Evolutionary conservation across 208 protist genomes (phyloP), one percentile per base, ranked within the genome.

Genomic region (Crithidia expoeki): DNA sequence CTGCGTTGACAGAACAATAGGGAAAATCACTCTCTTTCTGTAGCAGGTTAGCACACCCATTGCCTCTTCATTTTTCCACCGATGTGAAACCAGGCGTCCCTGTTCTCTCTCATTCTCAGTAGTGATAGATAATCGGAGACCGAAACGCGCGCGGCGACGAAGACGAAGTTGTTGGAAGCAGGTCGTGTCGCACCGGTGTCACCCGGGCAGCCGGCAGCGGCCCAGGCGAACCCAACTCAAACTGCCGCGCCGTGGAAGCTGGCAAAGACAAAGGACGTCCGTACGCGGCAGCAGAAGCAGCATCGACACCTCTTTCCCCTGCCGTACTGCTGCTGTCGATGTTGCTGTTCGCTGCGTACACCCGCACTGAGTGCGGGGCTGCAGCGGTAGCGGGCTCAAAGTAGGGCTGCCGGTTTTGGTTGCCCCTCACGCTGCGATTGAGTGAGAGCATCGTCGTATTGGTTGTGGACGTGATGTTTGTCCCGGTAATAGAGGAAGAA

Each of bases 91-190:
- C 6, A 12, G 10, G 36, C 50, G 32, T 17, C n/a, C 33, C 34
- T 19, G 23, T 17, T 46, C 33, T 12, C 38, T 11, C 40, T 58
- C 52, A 3, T 6, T 12, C n/a, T 21, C 28, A 32, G 51, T 32
- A 56, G 19, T 42, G 53, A 32, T 66, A 74, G 9, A 74, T 68
- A 42, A 74, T 74, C 0, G 68, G 59, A 27, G 68, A 74, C 32
- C 21, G 59, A 14, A 68, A 68, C 9, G 21, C 5, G 23, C 23
- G 34, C 19, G 50, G 60, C 21, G 50, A 16, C 21, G 56, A 32
- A 3, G 51, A 44, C 4, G 60, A 27, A 27, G 52, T 28, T 2
- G 28, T 27, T 7, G 60, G 46, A 1, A 4, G 27, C 12, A 27
- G 30, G 23, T 28, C 30, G 25, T 27, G 59, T 0, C 30, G 59